Conservation (phyloP, 805 yeast genomes). For the Spathaspora passalidarum region DNA sequence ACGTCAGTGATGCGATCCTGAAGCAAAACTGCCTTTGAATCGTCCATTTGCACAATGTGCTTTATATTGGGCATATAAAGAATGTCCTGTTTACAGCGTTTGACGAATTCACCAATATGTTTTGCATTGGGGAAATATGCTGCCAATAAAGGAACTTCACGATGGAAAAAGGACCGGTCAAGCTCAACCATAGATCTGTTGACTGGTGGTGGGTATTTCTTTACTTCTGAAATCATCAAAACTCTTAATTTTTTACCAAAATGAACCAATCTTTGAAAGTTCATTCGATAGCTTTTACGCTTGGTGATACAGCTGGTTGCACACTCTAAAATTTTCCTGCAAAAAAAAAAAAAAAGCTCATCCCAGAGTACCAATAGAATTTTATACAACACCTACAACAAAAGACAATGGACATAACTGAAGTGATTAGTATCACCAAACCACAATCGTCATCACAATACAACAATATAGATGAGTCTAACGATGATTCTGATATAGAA, state of each 20-base stretch:
- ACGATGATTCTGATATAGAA: slow-evolving; percentile 38
- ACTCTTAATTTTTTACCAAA: not conserved
- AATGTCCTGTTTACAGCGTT: slow-evolving; percentile 55
- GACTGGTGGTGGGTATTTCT: slow-evolving; percentile 59
- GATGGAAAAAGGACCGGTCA: slow-evolving; percentile 63
- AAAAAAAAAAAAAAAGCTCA: slow-evolving; percentile 5
- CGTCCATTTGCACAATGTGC: slow-evolving; percentile 50
- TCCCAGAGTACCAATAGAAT: not conserved
- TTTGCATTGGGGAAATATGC: slow-evolving; percentile 69
- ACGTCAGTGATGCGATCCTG: slow-evolving; percentile 43
- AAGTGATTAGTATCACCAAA: slow-evolving; percentile 36
- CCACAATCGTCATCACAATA: slow-evolving; percentile 15
- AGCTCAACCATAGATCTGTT: slow-evolving; percentile 61
- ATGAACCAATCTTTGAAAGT: not conserved
- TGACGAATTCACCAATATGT: slow-evolving; percentile 59
- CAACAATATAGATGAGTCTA: slow-evolving; percentile 12
- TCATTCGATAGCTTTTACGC: not conserved
- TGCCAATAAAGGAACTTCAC: slow-evolving; percentile 57
- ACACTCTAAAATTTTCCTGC: not conserved
- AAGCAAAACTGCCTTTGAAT: slow-evolving; percentile 56
- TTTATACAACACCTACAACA: not conserved
- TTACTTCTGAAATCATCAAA: not conserved
- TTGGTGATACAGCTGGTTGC: too few relatives aligned
- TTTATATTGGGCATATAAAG: slow-evolving; percentile 68
- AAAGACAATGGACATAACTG: slow-evolving; percentile 19